A percentile compares a stretch with the other conserved stretches of the same genome.
These are phyloP conservation scores for Phylloporus arenicola DNA, from an alignment of 768 basidiomycete genomes.

Conservation along the genomic window DNA sequence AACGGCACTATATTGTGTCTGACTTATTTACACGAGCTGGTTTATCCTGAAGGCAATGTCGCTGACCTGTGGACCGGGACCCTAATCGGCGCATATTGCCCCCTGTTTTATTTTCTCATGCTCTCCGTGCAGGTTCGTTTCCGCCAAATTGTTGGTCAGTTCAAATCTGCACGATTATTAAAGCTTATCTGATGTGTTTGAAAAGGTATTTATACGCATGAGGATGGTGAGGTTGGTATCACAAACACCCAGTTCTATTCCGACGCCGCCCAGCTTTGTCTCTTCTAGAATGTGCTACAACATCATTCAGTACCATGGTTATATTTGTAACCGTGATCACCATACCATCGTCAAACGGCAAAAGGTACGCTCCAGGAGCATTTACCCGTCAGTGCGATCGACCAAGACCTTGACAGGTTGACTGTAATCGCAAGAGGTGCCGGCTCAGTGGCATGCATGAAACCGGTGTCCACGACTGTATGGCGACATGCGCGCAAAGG, in stretches of 20 bases:
- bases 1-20: background rate
- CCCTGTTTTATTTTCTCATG: constrained; percentile 17
- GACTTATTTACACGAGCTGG: constrained; percentile 8
- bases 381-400: background rate
- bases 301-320: constrained; percentile 30
- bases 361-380: constrained; percentile 24
- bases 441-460: constrained; percentile 36
- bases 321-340: constrained; percentile 33
- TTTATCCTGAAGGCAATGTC: constrained; percentile 4
- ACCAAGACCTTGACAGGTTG: constrained; percentile 34
- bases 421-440: constrained; percentile 41
- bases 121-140: constrained; percentile 4
- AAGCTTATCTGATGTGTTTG: constrained; percentile 1
- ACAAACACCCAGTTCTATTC: constrained; percentile 3
- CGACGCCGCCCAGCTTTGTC: background rate
- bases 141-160: background rate
- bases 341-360: constrained; percentile 26
- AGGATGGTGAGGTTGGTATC: background rate
- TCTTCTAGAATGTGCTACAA: constrained; percentile 30
- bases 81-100: constrained; percentile 10
- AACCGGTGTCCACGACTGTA: constrained; percentile 33
- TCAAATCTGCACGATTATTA: constrained; percentile 4
- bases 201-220: constrained; percentile 20
- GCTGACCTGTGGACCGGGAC: constrained; percentile 1
- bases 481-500: constrained; percentile 33